Base-by-base conservation (phyloP, 306 rosid species). In the Rosa persica region DNA sequence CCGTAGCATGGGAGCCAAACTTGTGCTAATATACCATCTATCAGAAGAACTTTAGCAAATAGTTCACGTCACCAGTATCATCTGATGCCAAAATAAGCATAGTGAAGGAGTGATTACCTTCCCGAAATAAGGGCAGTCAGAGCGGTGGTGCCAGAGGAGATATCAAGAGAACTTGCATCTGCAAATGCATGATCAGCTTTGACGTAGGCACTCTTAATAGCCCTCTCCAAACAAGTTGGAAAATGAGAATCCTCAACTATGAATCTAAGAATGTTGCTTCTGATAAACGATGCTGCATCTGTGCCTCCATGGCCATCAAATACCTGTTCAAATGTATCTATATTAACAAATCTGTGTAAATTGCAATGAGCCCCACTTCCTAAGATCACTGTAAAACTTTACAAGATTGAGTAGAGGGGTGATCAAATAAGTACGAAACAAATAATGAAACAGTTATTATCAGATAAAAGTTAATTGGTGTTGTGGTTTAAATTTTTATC, bases 231-330 rank as follows among this genome's bases (percentile, higher is more conserved):
- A 48, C 85, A 83, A 27, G 84, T 73, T 79, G 97, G 91, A 61
- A 89, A 92, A 49, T 89, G 83, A 46, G 88, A 87, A 79, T 92
- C 96, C 82, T 89, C 97, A 61, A 86, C 80, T 39, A 89, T 89
- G 80, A 89, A 90, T 71, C 79, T 89, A 57, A 92, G 93, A 80
- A 92, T 89, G 86, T 90, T 87, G 69, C 79, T 82, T 88, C 92
- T 88, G 60, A 89, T 85, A 81, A 90, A 92, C 44, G 81, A 79
- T 36, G 96, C 93, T 6, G 97, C 97, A 23, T 92, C 93, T 48
- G 81, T 83, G 69, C 97, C 97, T 73, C 97, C 96, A 72, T 92
- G 97, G 65, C 96, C 97, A 80, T 92, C 97, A 79, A 92, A 90
- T 81, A 92, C 96, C 97, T 92, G 81, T 65, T 25, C 61, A 80